These are phyloP conservation scores for Yarrowia alimentaria DNA, from an alignment of 805 yeast species.

Conservation along the genomic window DNA sequence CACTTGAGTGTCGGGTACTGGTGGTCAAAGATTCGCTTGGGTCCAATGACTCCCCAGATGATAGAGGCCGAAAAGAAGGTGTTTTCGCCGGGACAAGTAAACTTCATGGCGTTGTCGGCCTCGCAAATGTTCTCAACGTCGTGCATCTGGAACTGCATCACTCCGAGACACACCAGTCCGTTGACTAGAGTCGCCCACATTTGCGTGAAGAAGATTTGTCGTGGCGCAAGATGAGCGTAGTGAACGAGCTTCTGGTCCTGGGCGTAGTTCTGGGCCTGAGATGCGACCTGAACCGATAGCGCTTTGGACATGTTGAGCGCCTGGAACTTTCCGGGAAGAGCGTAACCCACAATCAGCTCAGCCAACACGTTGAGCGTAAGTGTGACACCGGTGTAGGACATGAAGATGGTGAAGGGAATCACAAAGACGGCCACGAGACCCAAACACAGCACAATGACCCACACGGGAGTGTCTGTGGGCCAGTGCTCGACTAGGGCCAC, in stretches of 20 bases:
- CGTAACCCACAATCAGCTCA: conserved; percentile 64
- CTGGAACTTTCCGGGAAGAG: conserved; percentile 59
- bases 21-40: conserved; percentile 45
- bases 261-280: conserved; percentile 56
- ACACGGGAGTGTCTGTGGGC: conserved; percentile 54
- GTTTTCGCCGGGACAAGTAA: conserved; percentile 41
- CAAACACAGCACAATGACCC: conserved; percentile 59
- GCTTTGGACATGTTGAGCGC: conserved; percentile 63
- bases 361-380: conserved; percentile 60
- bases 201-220: conserved; percentile 48
- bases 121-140: conserved; percentile 37
- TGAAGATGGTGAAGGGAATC: conserved; percentile 56
- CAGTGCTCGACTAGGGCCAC: conserved; percentile 39
- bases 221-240: conserved; percentile 59
- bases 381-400: conserved; percentile 55
- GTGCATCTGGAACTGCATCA: conserved; percentile 39
- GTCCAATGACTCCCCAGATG: conserved; percentile 49
- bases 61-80: conserved; percentile 53
- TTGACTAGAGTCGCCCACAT: conserved; percentile 45
- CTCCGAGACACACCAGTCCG: conserved; percentile 37
- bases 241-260: conserved; percentile 61
- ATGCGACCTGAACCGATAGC: conserved; percentile 59
- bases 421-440: conserved; percentile 53
- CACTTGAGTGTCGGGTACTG: conserved; percentile 33
- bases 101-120: conserved; percentile 29